These are phyloP conservation scores for Prasinococcaceae sp. DNA, from an alignment of 139 green algal species.

Conservation along the genomic window DNA sequence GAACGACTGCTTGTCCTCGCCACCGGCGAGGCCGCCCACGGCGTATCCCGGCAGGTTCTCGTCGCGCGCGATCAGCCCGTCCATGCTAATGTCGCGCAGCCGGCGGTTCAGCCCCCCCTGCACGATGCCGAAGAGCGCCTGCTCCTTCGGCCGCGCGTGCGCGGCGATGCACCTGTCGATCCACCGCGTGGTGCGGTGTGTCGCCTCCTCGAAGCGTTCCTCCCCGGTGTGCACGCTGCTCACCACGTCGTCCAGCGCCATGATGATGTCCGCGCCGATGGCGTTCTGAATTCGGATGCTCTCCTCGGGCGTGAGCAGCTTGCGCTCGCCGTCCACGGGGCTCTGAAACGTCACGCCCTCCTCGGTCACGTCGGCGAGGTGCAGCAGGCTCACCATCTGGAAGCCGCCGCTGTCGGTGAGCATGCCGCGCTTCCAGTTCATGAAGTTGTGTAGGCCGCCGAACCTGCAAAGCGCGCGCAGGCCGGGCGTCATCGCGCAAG, in stretches of 20 bases:
- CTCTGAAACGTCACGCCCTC: slow-evolving; percentile 60
- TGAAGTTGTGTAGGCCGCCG: slow-evolving; percentile 70
- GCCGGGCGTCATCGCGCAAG: neutral
- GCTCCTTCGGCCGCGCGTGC: slow-evolving; percentile 56
- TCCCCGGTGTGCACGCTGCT: slow-evolving; percentile 26
- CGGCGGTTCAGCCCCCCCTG: slow-evolving; percentile 51
- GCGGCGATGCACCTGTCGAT: slow-evolving; percentile 88
- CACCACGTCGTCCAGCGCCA: slow-evolving; percentile 94
- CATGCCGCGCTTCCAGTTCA: slow-evolving; percentile 62
- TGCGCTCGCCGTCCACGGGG: slow-evolving; percentile 56
- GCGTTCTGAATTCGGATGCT: slow-evolving; percentile 67
- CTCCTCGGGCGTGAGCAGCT: slow-evolving; percentile 90
- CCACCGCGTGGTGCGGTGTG: slow-evolving; percentile 76
- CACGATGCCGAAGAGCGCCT: slow-evolving; percentile 74
- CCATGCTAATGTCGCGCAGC: slow-evolving; percentile 50
- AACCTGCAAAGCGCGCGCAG: neutral
- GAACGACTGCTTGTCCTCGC: slow-evolving; percentile 85
- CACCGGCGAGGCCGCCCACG: slow-evolving; percentile 84
- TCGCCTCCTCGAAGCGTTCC: slow-evolving; percentile 77
- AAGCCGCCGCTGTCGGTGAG: slow-evolving; percentile 66
- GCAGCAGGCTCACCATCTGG: slow-evolving; percentile 67
- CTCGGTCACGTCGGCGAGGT: slow-evolving; percentile 77
- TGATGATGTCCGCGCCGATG: slow-evolving; percentile 83
- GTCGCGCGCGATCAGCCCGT: slow-evolving; percentile 3
- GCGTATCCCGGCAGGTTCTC: slow-evolving; percentile 58